A percentile compares a stretch with the other conserved stretches of the same genome.
phyloP scores from a whole-genome alignment of 345 rosid genomes.

The Salix arbutifolia region DNA sequence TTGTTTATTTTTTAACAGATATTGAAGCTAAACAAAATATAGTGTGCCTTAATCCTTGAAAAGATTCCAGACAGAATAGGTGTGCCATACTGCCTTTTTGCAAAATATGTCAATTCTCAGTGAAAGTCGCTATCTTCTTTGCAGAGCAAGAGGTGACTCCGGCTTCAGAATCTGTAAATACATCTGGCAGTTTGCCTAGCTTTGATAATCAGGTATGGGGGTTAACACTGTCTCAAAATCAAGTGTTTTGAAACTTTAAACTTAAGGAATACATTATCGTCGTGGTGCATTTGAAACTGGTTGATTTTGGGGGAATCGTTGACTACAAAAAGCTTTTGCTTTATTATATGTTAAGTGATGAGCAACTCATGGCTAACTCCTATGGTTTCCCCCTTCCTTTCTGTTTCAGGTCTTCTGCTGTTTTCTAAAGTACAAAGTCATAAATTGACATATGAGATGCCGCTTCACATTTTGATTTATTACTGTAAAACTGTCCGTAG shows the following conservation, averaged over 20 bases:
- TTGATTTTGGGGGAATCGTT: background rate
- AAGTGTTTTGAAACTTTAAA: background rate
- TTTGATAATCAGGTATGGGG: constrained; percentile 13
- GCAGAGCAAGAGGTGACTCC: constrained; percentile 27
- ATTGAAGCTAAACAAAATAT: background rate
- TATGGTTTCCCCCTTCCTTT: background rate
- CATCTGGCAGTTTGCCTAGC: background rate
- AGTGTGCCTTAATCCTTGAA: background rate
- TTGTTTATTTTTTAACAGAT: background rate
- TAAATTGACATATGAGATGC: background rate
- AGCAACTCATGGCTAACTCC: background rate
- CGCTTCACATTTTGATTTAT: background rate
- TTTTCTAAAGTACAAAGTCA: background rate
- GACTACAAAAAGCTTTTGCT: background rate
- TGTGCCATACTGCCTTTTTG: background rate
- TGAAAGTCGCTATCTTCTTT: constrained; percentile 2
- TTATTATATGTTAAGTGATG: background rate
- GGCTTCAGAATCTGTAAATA: constrained; percentile 17
- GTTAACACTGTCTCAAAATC: background rate
- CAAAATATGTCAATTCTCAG: background rate
- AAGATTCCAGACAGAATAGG: background rate
- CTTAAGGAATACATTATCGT: background rate
- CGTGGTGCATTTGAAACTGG: background rate
- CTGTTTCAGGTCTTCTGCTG: constrained; percentile 1
- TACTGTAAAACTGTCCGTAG: background rate